phyloP scores from a whole-genome alignment of 2,329 filamentous ascomycete species.

The Stachybotrys echinatus region DNA sequence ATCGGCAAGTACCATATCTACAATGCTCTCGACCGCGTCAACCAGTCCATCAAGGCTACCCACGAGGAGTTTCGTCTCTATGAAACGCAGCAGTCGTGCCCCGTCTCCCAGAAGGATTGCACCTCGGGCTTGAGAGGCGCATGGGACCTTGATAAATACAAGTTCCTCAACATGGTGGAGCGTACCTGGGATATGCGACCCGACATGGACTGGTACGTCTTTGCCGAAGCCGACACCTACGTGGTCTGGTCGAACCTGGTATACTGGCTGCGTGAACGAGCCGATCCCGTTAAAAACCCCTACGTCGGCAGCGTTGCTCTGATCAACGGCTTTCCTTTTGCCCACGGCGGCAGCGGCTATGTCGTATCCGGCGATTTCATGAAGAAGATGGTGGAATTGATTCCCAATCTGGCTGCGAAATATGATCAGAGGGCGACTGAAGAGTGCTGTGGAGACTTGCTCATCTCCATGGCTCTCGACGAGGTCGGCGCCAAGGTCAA shows the following conservation, averaged over 20 bases:
- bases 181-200: slow-evolving; percentile 50
- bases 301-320: slow-evolving; percentile 49
- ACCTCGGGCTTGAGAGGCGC: slow-evolving; percentile 24
- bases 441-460: slow-evolving; percentile 47
- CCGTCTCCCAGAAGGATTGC: slow-evolving; percentile 40
- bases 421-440: slow-evolving; percentile 39
- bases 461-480: slow-evolving; percentile 41
- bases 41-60: slow-evolving; percentile 27
- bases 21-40: slow-evolving; percentile 34
- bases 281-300: slow-evolving; percentile 36
- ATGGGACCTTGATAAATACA: slow-evolving; percentile 57
- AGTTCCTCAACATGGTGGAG: slow-evolving; percentile 54
- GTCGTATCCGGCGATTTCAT: slow-evolving; percentile 48
- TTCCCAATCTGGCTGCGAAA: slow-evolving; percentile 35
- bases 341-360: slow-evolving; percentile 55
- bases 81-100: slow-evolving; percentile 38
- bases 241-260: slow-evolving; percentile 50
- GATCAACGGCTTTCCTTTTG: slow-evolving; percentile 40
- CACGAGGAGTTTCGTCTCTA: slow-evolving; percentile 42
- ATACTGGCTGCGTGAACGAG: slow-evolving; percentile 37
- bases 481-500: slow-evolving; percentile 37
- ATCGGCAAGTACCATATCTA: slow-evolving; percentile 39
- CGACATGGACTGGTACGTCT: slow-evolving; percentile 52
- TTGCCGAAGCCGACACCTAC: slow-evolving; percentile 55
- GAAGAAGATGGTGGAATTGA: slow-evolving; percentile 37